Conservation (phyloP, 768 basidiomycete genomes). For the Harrya chromipes region DNA sequence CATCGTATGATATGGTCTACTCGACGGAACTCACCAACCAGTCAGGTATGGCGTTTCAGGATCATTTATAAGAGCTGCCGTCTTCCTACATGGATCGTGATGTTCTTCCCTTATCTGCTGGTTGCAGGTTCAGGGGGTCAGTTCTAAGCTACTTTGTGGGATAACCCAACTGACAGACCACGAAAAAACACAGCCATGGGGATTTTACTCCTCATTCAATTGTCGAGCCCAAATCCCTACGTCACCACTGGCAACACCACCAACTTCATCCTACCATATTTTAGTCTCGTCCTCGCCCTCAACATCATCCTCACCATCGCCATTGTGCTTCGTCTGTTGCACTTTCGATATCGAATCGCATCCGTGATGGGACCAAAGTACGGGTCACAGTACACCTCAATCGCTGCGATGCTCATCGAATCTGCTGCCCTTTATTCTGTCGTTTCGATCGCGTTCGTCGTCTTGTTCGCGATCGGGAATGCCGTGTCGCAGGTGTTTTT, state of each 20-base stretch:
- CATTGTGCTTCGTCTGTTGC: constrained; percentile 30
- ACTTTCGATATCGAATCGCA: constrained; percentile 10
- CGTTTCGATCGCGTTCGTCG: constrained; percentile 29
- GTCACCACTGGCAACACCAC: neutral
- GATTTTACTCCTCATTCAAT: constrained; percentile 8
- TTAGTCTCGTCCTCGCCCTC: constrained; percentile 25
- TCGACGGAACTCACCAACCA: constrained; percentile 11
- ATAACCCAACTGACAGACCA: neutral
- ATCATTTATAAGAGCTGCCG: constrained; percentile 14
- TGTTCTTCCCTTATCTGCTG: constrained; percentile 10
- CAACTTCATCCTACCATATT: constrained; percentile 24
- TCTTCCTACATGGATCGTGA: constrained; percentile 5
- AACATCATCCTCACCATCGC: constrained; percentile 34
- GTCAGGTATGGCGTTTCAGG: constrained; percentile 18
- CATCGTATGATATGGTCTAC: too few relatives aligned
- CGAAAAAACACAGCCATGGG: constrained; percentile 4
- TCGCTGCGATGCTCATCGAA: constrained; percentile 36
- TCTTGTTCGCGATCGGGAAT: constrained; percentile 21
- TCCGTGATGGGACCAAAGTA: constrained; percentile 22
- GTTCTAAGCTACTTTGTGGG: neutral
- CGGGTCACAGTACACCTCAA: constrained; percentile 28
- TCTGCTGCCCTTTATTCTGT: constrained; percentile 31
- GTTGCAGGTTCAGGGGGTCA: constrained; percentile 9
- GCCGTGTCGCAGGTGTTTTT: constrained; percentile 31
- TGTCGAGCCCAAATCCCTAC: constrained; percentile 8